Conservation (phyloP, 2,329 filamentous ascomycete genomes). For the Fusarium cicatricum region DNA sequence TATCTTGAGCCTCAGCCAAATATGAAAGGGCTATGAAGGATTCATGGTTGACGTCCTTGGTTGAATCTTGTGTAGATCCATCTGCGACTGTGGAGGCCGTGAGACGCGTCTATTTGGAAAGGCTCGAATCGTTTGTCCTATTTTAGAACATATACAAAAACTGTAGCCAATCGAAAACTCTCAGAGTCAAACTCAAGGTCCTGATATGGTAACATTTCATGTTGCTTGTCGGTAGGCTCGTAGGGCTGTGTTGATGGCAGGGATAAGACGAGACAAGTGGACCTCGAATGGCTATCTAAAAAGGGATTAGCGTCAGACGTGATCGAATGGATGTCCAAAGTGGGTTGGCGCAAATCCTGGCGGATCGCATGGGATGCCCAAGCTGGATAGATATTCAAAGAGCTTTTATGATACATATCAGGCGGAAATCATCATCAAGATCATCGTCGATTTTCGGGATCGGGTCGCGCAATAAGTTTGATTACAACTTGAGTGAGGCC, state of each 20-base stretch:
- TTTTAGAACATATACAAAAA: not conserved
- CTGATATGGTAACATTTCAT: slow-evolving; percentile 11
- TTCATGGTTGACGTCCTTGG: not conserved
- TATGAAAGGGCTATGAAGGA: too few species aligned
- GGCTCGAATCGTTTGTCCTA: slow-evolving; percentile 36
- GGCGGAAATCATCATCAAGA: not conserved
- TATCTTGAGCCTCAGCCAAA: slow-evolving; percentile 6
- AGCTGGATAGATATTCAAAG: not conserved
- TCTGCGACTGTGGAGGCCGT: not conserved
- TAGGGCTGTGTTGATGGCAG: slow-evolving; percentile 27
- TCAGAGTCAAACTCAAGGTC: not conserved
- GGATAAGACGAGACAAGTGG: not conserved
- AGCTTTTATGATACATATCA: too few species aligned
- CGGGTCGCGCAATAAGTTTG: not conserved
- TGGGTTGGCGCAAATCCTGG: slow-evolving; percentile 6
- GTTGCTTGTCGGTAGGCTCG: slow-evolving; percentile 7
- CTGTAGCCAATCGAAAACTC: slow-evolving; percentile 13
- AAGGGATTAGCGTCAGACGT: slow-evolving; percentile 7
- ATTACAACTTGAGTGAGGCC: not conserved
- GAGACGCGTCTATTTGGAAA: not conserved
- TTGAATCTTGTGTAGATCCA: not conserved
- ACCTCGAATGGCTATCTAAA: slow-evolving; percentile 38
- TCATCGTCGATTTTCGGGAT: not conserved
- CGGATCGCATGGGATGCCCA: slow-evolving; percentile 14
- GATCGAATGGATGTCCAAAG: slow-evolving; percentile 15